Base-by-base conservation (phyloP, 176 grass and related monocot species). In the Aegilops sharonensis region DNA sequence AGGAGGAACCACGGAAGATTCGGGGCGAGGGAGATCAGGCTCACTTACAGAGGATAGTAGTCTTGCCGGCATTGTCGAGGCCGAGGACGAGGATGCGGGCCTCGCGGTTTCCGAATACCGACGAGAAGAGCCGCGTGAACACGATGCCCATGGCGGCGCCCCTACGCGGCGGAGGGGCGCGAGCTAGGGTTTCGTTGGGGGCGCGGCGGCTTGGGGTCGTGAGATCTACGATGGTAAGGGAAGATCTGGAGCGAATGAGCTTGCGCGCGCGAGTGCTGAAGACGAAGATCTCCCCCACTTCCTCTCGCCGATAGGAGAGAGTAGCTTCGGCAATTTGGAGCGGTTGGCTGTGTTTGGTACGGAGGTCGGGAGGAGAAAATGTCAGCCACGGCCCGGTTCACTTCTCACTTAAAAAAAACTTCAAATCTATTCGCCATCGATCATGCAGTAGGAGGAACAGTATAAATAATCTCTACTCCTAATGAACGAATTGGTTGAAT, bases 21-120 rank as follows among this genome's bases (percentile, higher is more conserved):
- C 23, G 42, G 60, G 14, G 5, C 67, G 10, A 47, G 32, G 5
- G n/a, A 24, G 32, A 4, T 17, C 24, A 34, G 35, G 75, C 4
- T 5, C 2, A 42, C 78, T 91, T 91, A 98, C 93, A 98, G 30
- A 98, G 89, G 78, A 98, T 98, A 79, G 97, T 98, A 79, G 97
- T 98, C 86, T 98, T 98, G 6, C 97, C 97, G 40, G 97, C 97
- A 94, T 98, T 98, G 97, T 98, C 94, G 57, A 95, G 94, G 59
- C 90, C 92, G 84, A 95, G 97, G 21, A 95, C 92, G 71, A 95
- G 97, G 94, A 98, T 95, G 82, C 96, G 96, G 68, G 96, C 96
- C 91, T 98, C 93, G 81, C 92, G 93, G 82, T 95, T 98, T 60
- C 96, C 96, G 62, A 98, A 98, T 25, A 98, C 56, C 70, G 96